Percentiles rank a stretch among this genome's conserved stretches.
Evolutionary conservation across 768 basidiomycete species (phyloP).

Genomic region (Psilocybe tampanensis): DNA sequence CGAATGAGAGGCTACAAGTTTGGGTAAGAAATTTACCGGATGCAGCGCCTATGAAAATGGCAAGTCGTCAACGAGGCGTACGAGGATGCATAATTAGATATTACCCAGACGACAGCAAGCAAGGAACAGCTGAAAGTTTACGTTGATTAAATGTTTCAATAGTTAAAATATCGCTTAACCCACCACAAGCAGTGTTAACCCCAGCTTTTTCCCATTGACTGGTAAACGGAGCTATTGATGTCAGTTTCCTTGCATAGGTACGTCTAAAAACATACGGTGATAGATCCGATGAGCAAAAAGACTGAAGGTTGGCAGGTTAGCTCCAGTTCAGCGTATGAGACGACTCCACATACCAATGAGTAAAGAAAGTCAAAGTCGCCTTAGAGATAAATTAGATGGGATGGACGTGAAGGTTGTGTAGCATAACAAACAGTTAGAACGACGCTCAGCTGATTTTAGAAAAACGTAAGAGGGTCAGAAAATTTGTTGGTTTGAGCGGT

Average conservation of each 20-base stretch:
- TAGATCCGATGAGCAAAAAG: constrained; percentile 39
- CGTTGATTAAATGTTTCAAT: not conserved
- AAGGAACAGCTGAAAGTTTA: not conserved
- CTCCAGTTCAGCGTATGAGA: not conserved
- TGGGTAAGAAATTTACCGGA: not conserved
- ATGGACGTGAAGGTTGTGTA: not conserved
- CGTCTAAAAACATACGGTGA: constrained; percentile 27
- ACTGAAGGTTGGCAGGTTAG: constrained; percentile 13
- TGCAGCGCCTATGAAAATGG: not conserved
- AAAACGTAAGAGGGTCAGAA: too few species aligned
- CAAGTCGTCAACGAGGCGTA: not conserved
- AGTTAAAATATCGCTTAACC: not conserved
- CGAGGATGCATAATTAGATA: too few species aligned
- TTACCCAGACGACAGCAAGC: not conserved
- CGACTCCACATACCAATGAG: constrained; percentile 19
- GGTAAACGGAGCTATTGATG: not conserved
- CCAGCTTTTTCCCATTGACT: constrained; percentile 9
- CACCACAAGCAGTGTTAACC: constrained; percentile 3
- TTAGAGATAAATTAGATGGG: not conserved
- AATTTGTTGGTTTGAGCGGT: too few species aligned
- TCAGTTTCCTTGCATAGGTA: not conserved
- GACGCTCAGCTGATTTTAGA: constrained; percentile 19
- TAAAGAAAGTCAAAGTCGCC: constrained; percentile 29
- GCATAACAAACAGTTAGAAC: constrained; percentile 18
- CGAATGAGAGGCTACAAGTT: not conserved